Conservation (phyloP, 768 basidiomycete species). For the Panus rudis region DNA sequence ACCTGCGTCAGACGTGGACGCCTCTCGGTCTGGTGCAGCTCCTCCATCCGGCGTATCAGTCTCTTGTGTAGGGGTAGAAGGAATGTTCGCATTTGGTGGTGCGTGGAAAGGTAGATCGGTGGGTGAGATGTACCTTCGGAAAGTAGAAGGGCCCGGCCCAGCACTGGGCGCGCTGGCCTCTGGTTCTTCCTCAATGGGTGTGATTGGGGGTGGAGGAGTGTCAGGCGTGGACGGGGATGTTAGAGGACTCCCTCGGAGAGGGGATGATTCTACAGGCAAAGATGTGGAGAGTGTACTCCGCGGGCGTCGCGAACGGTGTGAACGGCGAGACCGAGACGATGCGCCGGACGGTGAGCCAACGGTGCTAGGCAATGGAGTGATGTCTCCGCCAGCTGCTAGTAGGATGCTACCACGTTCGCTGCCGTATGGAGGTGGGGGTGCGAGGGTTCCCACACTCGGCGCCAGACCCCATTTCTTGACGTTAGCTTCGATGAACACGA, state of each 20-base stretch:
- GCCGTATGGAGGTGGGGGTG: conserved; percentile 96
- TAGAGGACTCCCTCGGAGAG: conserved; percentile 49
- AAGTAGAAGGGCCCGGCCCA: conserved; percentile 43
- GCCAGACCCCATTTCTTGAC: conserved; percentile 99
- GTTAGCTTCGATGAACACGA: conserved; percentile 99
- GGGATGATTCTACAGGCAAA: conserved; percentile 52
- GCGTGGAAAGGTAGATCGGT: conserved; percentile 59
- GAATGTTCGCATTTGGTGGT: conserved; percentile 41
- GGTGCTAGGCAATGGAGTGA: conserved; percentile 23
- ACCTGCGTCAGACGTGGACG: conserved; percentile 22
- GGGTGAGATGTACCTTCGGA: conserved; percentile 50
- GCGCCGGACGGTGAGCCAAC: conserved; percentile 40
- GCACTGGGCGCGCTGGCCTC: conserved; percentile 23
- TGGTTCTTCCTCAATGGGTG: conserved; percentile 65
- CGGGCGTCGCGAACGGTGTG: conserved; percentile 54
- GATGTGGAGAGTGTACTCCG: conserved; percentile 35
- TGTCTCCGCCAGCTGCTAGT: conserved; percentile 73
- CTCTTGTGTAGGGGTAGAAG: conserved; percentile 31
- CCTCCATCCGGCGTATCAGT: conserved; percentile 17
- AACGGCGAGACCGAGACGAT: conserved; percentile 45
- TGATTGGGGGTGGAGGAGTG: conserved; percentile 58
- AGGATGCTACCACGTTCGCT: conserved; percentile 95
- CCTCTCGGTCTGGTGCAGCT: conserved; percentile 22
- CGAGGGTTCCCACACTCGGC: conserved; percentile 93
- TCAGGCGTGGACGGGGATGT: conserved; percentile 37